Evolutionary conservation across 306 rosid species (phyloP).

Genomic region (Cajanus cajan): DNA sequence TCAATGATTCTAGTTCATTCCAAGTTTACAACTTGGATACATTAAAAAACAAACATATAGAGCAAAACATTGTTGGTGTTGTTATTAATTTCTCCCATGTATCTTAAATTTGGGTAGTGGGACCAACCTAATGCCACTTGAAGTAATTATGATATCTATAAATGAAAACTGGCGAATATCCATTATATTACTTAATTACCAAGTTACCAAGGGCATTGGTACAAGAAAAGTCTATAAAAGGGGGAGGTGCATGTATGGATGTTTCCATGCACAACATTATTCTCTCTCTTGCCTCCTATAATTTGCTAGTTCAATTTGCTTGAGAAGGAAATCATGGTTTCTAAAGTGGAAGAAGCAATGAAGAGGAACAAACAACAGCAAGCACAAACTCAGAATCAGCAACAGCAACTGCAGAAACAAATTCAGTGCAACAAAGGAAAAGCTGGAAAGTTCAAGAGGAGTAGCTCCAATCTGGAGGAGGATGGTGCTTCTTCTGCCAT

Average conservation of each 20-base stretch:
- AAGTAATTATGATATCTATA: neutral
- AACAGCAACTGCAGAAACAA: constrained; percentile 50
- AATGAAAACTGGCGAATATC: constrained; percentile 16
- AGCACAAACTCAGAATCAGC: constrained; percentile 37
- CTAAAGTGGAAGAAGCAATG: constrained; percentile 73
- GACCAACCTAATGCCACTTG: neutral
- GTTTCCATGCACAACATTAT: constrained; percentile 36
- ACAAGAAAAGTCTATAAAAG: constrained; percentile 49
- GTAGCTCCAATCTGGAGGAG: constrained; percentile 72
- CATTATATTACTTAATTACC: no score
- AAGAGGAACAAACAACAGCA: constrained; percentile 53
- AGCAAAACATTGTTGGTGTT: neutral
- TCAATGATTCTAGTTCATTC: neutral
- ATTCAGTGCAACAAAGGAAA: constrained; percentile 86
- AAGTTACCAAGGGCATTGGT: constrained; percentile 32
- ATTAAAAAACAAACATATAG: neutral
- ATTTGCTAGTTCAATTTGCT: neutral
- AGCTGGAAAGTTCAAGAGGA: constrained; percentile 78
- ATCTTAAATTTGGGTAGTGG: neutral
- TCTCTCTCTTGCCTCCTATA: neutral
- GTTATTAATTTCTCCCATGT: neutral
- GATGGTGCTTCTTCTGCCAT: constrained; percentile 92
- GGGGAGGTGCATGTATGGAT: constrained; percentile 34
- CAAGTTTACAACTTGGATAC: constrained; percentile 16
- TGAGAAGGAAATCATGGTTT: constrained; percentile 50